Evolutionary conservation across 805 yeast genomes (phyloP).

Genomic region (Saccharomycodes ludwigii): DNA sequence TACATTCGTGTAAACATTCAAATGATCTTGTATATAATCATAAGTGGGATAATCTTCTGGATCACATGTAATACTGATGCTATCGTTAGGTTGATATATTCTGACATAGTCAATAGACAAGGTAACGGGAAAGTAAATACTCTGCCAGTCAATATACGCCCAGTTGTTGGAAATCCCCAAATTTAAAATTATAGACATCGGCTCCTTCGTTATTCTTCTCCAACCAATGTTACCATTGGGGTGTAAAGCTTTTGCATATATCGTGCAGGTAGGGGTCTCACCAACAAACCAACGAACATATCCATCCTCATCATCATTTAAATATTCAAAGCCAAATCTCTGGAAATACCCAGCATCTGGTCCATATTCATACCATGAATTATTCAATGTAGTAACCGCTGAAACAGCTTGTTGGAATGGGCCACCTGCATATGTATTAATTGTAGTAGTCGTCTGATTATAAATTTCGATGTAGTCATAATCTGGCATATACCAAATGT

Average conservation of each 20-base stretch:
- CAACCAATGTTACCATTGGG: conserved; percentile 86
- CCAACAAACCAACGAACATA: conserved; percentile 86
- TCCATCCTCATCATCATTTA: conserved; percentile 57
- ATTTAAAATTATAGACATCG: conserved; percentile 82
- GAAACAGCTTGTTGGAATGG: conserved; percentile 91
- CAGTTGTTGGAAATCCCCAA: conserved; percentile 85
- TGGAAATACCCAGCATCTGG: conserved; percentile 45
- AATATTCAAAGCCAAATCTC: conserved; percentile 63
- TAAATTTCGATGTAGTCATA: conserved; percentile 65
- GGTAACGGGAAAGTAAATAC: conserved; percentile 62
- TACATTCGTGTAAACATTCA: conserved; percentile 51
- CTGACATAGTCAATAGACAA: conserved; percentile 79
- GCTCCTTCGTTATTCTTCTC: conserved; percentile 78
- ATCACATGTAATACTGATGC: conserved; percentile 62
- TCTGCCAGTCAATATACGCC: conserved; percentile 89
- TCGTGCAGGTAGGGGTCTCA: conserved; percentile 58
- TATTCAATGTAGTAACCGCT: conserved; percentile 65
- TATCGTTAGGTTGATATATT: conserved; percentile 72
- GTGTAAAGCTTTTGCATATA: conserved; percentile 62
- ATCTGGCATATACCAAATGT: conserved; percentile 90
- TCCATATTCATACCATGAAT: conserved; percentile 70
- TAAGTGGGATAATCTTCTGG: conserved; percentile 76
- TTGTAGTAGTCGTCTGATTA: conserved; percentile 55
- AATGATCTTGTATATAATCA: conserved; percentile 66
- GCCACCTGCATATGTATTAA: conserved; percentile 88